phyloP scores from a whole-genome alignment of 1,139 yeast genomes.

The Debaryomycetaceae sp. region DNA sequence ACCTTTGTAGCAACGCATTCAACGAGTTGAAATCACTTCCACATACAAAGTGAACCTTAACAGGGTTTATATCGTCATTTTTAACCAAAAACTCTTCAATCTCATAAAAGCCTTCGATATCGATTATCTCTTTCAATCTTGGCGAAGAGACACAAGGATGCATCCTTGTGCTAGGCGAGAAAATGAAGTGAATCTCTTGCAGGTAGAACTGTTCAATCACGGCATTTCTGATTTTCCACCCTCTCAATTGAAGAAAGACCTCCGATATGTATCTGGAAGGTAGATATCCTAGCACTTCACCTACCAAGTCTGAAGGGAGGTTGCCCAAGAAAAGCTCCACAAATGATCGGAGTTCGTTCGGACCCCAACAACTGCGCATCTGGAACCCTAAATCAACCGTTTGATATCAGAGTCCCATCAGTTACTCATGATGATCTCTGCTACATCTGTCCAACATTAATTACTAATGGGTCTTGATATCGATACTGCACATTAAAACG shows the following conservation, averaged over 20 bases:
- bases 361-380: not conserved
- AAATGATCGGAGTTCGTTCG: not conserved
- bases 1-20: slow-evolving; percentile 19
- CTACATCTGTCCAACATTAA: not conserved
- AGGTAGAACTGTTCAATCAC: slow-evolving; percentile 25
- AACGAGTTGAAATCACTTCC: slow-evolving; percentile 33
- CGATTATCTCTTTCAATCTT: slow-evolving; percentile 17
- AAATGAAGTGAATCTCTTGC: slow-evolving; percentile 31
- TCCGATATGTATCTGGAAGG: not conserved
- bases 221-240: slow-evolving; percentile 13
- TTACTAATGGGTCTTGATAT: not conserved
- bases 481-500: not conserved
- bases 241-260: not conserved
- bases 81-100: slow-evolving; percentile 28
- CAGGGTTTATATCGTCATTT: slow-evolving; percentile 28
- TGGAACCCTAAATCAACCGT: not conserved
- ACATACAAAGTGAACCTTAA: slow-evolving; percentile 22
- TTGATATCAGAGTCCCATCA: no score
- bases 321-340: not conserved
- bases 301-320: not conserved
- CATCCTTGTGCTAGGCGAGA: slow-evolving; percentile 30
- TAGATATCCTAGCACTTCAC: not conserved
- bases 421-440: no score
- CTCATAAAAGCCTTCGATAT: slow-evolving; percentile 27
- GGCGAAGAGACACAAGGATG: slow-evolving; percentile 17